phyloP scores from a whole-genome alignment of 768 basidiomycete species.

The Coprinopsis strossmayeri region DNA sequence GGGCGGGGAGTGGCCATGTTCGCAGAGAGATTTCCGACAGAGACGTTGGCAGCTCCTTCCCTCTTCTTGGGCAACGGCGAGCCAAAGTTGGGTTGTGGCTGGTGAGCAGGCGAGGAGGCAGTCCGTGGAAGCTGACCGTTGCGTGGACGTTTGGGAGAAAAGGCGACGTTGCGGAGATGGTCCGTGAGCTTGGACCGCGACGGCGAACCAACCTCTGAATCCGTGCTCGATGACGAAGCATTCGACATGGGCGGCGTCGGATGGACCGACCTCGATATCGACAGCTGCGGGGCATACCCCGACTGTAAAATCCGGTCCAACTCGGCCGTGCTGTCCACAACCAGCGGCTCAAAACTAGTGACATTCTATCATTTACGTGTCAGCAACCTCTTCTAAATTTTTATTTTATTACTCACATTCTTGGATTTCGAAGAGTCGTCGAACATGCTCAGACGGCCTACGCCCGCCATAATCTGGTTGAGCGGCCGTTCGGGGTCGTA shows the following conservation, averaged over 20 bases:
- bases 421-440: constrained; percentile 47
- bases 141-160: constrained; percentile 73
- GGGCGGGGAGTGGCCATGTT: constrained; percentile 29
- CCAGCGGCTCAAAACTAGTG: constrained; percentile 46
- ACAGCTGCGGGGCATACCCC: constrained; percentile 33
- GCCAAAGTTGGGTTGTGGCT: neutral
- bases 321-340: constrained; percentile 57
- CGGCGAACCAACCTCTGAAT: constrained; percentile 32
- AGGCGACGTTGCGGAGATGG: constrained; percentile 60
- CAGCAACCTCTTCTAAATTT: neutral
- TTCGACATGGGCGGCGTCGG: constrained; percentile 43
- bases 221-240: constrained; percentile 43
- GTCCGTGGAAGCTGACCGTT: constrained; percentile 22
- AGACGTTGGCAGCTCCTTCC: neutral
- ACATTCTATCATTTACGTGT: constrained; percentile 19
- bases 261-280: constrained; percentile 30
- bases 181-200: constrained; percentile 55
- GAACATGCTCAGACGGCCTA: constrained; percentile 50
- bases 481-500: constrained; percentile 83
- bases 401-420: constrained; percentile 5
- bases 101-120: constrained; percentile 18
- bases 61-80: constrained; percentile 6
- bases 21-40: constrained; percentile 9
- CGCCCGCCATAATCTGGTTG: constrained; percentile 62
- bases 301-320: constrained; percentile 55